Conservation (phyloP, 768 basidiomycete genomes). For the Lentinus brumalis region DNA sequence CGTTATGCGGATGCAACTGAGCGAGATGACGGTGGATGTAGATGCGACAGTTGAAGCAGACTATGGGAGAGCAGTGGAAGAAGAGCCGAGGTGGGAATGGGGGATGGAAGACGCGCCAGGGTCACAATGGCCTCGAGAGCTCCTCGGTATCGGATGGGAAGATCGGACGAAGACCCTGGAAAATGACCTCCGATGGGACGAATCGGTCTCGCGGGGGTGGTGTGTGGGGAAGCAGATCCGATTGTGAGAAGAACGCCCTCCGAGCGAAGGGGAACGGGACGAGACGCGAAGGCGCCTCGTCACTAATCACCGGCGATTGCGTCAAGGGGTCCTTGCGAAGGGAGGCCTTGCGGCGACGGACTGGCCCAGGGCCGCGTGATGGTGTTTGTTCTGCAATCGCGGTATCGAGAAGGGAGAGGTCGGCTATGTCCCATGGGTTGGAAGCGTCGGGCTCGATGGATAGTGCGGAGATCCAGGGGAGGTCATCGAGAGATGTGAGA, state of each 20-base stretch:
- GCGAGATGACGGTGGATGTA: conserved; percentile 2
- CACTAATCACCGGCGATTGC: conserved; percentile 11
- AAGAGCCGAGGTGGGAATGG: conserved; percentile 28
- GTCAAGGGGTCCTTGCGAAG: conserved; percentile 51
- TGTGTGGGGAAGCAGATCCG: conserved; percentile 19
- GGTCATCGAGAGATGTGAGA: conserved; percentile 53
- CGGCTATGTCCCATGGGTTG: conserved; percentile 59
- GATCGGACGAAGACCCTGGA: conserved; percentile 24
- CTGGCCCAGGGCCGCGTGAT: conserved; percentile 46
- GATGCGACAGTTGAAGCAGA: conserved; percentile 12
- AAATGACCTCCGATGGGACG: conserved; percentile 20
- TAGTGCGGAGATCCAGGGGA: conserved; percentile 69
- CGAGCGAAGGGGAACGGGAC: conserved; percentile 10
- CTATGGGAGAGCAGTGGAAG: not conserved
- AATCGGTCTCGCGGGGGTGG: conserved; percentile 12
- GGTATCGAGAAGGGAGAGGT: conserved; percentile 59
- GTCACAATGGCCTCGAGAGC: conserved; percentile 13
- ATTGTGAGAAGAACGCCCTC: not conserved
- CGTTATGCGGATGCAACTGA: conserved; percentile 10
- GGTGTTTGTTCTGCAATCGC: not conserved
- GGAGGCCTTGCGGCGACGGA: conserved; percentile 59
- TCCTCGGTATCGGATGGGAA: conserved; percentile 16
- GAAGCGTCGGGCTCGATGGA: conserved; percentile 46
- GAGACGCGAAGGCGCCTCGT: not conserved
- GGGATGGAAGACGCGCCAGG: conserved; percentile 14